Evolutionary conservation across 345 rosid species (phyloP), one percentile per base, ranked within the genome.

Genomic region (Cardamine resedifolia): DNA sequence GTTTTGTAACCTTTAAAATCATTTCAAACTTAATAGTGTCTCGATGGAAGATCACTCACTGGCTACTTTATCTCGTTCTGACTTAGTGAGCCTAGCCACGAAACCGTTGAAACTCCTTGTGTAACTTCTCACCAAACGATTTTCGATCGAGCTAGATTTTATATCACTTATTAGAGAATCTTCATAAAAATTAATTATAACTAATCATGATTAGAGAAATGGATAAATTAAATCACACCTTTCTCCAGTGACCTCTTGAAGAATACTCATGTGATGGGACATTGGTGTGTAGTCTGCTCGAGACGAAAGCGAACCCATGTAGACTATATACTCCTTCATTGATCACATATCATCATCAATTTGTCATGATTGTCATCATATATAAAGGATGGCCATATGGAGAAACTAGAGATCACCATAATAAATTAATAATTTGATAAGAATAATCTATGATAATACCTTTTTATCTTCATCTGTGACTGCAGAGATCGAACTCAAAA

Each of bases 61-160:
- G 2, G 85, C 76, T 8, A 88, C 49, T 62, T 36, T 50, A 53
- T 75, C 44, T 8, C 81, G 84, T 77, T 88, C 95, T 2, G 51
- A 12, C 21, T 77, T 64, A 2, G 77, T 81, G 50, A 88, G 83
- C 6, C 60, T 61, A 7, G 89, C 88, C 0, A 80, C 89, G 56
- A 88, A 85, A 14, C 86, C 91, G 58, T 85, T 86, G 78, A 88
- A 86, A 68, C 91, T 88, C 75, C 79, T 82, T n/a, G 2, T 68
- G 68, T 83, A 86, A 44, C 88, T 86, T 78, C 82, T 81, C 28
- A 86, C 41, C 70, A 88, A 20, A 7, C 70, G 73, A 43, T 67
- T 66, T 51, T 41, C 67, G 28, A 39, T 61, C 31, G 71, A 70
- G 38, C 87, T 86, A 23, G 33, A 64, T 4, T 1, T 16, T 6